Evolutionary conservation across 177 flowering plant genomes (phyloP).

Genomic region (Vitis hybrid): DNA sequence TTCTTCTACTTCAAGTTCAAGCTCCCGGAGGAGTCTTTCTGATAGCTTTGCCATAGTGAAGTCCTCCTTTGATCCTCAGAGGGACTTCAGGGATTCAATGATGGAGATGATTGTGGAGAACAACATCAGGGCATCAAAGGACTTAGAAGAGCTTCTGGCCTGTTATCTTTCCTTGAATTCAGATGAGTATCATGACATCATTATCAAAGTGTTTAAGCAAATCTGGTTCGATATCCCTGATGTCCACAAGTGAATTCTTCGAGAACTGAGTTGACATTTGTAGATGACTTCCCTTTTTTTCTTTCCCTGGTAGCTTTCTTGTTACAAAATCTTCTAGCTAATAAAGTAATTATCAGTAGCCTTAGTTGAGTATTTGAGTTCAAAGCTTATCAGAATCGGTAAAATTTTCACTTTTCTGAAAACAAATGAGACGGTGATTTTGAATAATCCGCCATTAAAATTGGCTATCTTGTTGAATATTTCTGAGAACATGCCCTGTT

Average conservation of each 20-base stretch:
- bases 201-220: slow-evolving; percentile 83
- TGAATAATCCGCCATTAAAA: no score
- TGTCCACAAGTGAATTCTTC: slow-evolving; percentile 6
- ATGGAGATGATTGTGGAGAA: slow-evolving; percentile 89
- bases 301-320: neutral
- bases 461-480: no score
- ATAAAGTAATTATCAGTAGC: no score
- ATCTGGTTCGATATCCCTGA: slow-evolving; percentile 75
- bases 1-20: slow-evolving; percentile 19
- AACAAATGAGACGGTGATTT: no score
- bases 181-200: slow-evolving; percentile 73
- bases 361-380: no score
- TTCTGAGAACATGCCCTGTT: no score
- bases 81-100: slow-evolving; percentile 90
- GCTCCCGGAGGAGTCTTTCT: slow-evolving; percentile 36
- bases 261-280: neutral
- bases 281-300: neutral
- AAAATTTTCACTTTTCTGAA: no score
- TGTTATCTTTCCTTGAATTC: slow-evolving; percentile 81
- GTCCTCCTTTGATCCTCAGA: slow-evolving; percentile 63
- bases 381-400: no score
- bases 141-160: slow-evolving; percentile 83
- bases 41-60: slow-evolving; percentile 82
- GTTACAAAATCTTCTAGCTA: neutral
- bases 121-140: slow-evolving; percentile 62